These are phyloP conservation scores for Mycena sanguinolenta DNA, from an alignment of 768 basidiomycete species.

Conservation along the genomic window DNA sequence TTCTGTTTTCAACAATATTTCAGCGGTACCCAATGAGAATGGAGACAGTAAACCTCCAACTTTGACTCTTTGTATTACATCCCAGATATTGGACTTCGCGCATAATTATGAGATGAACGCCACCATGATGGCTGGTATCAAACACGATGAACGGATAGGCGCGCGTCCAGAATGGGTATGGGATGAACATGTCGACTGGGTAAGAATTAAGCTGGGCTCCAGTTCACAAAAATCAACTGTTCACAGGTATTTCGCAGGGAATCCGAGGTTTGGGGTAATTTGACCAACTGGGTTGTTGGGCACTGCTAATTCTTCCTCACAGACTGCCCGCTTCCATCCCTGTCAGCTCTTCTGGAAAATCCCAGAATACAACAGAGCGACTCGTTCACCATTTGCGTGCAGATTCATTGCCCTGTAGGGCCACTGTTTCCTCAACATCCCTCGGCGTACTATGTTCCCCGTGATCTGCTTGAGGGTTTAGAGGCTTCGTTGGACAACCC, in stretches of 20 bases:
- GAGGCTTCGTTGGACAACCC: constrained; percentile 81
- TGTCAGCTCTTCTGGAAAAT: constrained; percentile 73
- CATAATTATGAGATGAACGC: constrained; percentile 72
- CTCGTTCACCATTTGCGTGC: constrained; percentile 80
- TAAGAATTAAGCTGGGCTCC: constrained; percentile 29
- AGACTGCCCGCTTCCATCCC: constrained; percentile 75
- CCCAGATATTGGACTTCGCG: constrained; percentile 72
- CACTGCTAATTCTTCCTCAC: constrained; percentile 9
- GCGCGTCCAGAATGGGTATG: constrained; percentile 81
- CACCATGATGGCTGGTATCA: constrained; percentile 81
- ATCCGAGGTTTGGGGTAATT: constrained; percentile 79
- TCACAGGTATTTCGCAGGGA: constrained; percentile 66
- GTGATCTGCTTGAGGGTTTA: constrained; percentile 75
- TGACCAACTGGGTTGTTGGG: neutral
- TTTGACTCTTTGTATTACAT: constrained; percentile 76
- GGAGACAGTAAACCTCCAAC: constrained; percentile 50
- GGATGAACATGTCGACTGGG: constrained; percentile 77
- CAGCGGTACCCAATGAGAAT: constrained; percentile 43
- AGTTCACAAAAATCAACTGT: neutral
- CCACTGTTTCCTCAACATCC: constrained; percentile 77
- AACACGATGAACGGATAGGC: constrained; percentile 70
- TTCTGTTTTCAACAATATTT: constrained; percentile 8
- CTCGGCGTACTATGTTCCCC: constrained; percentile 73
- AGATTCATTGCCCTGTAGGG: constrained; percentile 74
- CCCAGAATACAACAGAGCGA: constrained; percentile 70